Conservation (phyloP, 2,329 filamentous ascomycete genomes). For the Penicillium sp. region DNA sequence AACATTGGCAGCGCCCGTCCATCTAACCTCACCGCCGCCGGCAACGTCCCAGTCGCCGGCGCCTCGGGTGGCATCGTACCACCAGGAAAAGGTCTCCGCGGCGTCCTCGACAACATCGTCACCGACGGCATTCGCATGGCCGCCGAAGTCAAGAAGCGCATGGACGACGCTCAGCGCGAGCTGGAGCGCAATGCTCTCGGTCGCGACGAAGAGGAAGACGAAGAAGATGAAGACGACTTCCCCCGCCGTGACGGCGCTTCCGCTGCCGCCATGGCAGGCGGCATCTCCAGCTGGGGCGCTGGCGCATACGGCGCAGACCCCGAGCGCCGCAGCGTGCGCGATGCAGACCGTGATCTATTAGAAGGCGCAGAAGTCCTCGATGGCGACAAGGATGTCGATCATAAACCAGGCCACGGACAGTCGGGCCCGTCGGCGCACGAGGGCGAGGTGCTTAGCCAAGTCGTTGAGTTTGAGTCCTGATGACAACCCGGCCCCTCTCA, state of each 20-base stretch:
- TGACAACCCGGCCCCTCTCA: conserved; percentile 7
- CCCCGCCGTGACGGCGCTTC: conserved; percentile 20
- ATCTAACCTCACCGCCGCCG: conserved; percentile 41
- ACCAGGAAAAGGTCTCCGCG: conserved; percentile 72
- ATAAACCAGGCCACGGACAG: too few species aligned
- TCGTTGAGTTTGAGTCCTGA: conserved; percentile 40
- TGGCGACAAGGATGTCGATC: too few species aligned
- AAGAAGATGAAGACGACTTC: conserved; percentile 67
- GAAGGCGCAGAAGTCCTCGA: conserved; percentile 66
- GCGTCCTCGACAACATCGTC: conserved; percentile 95
- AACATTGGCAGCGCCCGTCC: conserved; percentile 57
- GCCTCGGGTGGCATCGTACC: conserved; percentile 60
- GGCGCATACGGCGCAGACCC: conserved; percentile 54
- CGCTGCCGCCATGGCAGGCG: conserved; percentile 32
- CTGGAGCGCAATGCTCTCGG: conserved; percentile 74
- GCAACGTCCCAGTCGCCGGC: conserved; percentile 45
- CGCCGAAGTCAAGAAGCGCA: conserved; percentile 81
- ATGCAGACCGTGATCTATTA: conserved; percentile 66
- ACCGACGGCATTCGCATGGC: conserved; percentile 96
- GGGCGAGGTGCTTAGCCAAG: conserved; percentile 36
- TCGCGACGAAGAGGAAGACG: conserved; percentile 66
- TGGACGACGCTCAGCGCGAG: conserved; percentile 94
- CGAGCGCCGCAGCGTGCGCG: conserved; percentile 63
- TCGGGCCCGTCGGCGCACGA: conserved; percentile 20
- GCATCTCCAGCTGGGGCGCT: conserved; percentile 39